Evolutionary conservation across 495 filamentous ascomycete species (phyloP).

Genomic region (Penicillium dipodomyicola): DNA sequence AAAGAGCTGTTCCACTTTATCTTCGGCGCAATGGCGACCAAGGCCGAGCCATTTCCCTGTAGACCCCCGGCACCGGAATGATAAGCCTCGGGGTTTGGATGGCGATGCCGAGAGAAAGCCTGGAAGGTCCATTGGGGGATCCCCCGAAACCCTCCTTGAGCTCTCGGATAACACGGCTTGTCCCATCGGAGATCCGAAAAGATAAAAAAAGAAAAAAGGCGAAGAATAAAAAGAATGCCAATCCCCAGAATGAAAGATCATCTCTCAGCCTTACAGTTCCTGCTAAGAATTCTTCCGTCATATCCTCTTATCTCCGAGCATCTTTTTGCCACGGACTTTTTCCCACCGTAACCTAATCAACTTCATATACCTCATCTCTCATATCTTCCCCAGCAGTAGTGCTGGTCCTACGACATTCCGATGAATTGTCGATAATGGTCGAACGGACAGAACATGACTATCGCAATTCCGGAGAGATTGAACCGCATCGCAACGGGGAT

Average conservation of each 20-base stretch:
- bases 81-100: background rate
- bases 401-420: background rate
- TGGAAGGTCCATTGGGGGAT: too few species aligned
- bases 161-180: background rate
- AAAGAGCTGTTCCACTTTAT: too few species aligned
- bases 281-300: background rate
- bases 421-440: constrained; percentile 10
- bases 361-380: background rate
- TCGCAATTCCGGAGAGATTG: constrained; percentile 25
- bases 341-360: background rate
- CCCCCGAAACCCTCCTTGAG: too few species aligned
- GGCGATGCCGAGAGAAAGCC: background rate
- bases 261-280: background rate
- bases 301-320: background rate
- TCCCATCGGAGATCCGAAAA: background rate
- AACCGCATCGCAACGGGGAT: constrained; percentile 19
- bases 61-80: background rate
- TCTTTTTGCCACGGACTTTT: background rate
- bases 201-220: background rate
- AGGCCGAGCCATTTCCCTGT: background rate
- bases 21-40: background rate
- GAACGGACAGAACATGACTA: constrained; percentile 27
- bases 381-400: background rate
- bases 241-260: background rate
- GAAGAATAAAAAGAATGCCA: background rate